Evolutionary conservation across 345 rosid species (phyloP), one percentile per base, ranked within the genome.

Genomic region (Pugionium cornutum): DNA sequence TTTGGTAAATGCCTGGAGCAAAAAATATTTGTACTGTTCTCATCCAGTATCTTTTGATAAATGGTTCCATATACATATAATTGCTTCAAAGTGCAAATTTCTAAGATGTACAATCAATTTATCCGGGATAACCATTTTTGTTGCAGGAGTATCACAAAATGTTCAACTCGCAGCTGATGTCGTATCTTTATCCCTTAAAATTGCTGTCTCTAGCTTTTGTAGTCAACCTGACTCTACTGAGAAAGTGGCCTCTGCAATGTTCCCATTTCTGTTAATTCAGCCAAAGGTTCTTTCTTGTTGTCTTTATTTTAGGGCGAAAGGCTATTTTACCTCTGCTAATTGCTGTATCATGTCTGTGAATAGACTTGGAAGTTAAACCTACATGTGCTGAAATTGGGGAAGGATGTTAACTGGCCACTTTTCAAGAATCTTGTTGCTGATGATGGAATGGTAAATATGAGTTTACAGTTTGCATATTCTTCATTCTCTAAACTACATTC

Each of bases 301-400:
- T 29, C 35, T 41, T 63, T 31, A 25, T 58, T 60, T 25, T 43
- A 60, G 32, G 29, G 11, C 37, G 1, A 36, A 31, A 32, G 2
- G 53, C n/a, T 53, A 44, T 10, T 37, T 58, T 49, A 40, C 34
- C 40, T 43, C 29, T 36, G 26, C 55, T 74, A 46, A 74, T 53
- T 47, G 33, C 29, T 48, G 51, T 52, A 49, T 47, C 72, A 32
- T 68, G 37, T 31, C 64, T 46, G 45, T 53, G 31, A 69, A 42
- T 82, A 94, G 99, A 90, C 97, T 66, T 76, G 73, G 79, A 84
- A 63, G 60, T 74, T 84, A 62, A 90, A 83, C 75, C 58, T 88
- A 44, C 76, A 68, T 56, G 84, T 80, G 56, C 71, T 94, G 78
- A 84, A 80, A 49, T 58, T 84, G 53, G 92, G 78, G 51, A 84